These are phyloP conservation scores for Berkeleyomyces rouxiae DNA, from an alignment of 2,329 filamentous ascomycete genomes.

Conservation along the genomic window DNA sequence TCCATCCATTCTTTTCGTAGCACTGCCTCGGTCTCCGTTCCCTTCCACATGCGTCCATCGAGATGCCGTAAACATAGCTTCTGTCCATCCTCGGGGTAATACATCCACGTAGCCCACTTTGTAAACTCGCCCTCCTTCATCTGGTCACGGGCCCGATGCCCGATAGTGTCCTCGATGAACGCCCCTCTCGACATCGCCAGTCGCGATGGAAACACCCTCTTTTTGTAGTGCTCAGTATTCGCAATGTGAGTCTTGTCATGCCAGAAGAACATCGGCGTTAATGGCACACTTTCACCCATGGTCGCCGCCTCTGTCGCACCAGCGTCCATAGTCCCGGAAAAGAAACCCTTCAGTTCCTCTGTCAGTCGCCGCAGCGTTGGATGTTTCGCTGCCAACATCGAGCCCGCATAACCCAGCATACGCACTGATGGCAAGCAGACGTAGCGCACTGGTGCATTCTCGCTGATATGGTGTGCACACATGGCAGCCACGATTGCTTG, in stretches of 20 bases:
- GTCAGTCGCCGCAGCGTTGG: conserved; percentile 28
- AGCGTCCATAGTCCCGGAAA: background rate
- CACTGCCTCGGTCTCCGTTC: conserved; percentile 15
- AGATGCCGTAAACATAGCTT: conserved; percentile 32
- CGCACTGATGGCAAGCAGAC: conserved; percentile 35
- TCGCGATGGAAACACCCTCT: conserved; percentile 31
- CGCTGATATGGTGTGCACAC: conserved; percentile 20
- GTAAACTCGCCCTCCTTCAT: conserved; percentile 37
- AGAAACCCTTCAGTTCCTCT: conserved; percentile 22
- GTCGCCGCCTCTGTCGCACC: background rate
- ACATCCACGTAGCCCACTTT: conserved; percentile 40
- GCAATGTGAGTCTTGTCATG: conserved; percentile 41
- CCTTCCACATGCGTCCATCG: conserved; percentile 34
- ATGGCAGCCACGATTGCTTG: conserved; percentile 29
- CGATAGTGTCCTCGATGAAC: conserved; percentile 40
- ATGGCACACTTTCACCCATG: conserved; percentile 20
- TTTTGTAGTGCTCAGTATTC: conserved; percentile 31
- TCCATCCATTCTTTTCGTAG: background rate
- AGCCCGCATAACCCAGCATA: conserved; percentile 34
- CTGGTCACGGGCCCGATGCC: conserved; percentile 35
- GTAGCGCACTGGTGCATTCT: conserved; percentile 29
- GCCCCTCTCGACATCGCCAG: conserved; percentile 33
- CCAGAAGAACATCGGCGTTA: conserved; percentile 43
- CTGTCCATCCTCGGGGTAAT: conserved; percentile 32
- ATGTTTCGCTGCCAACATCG: conserved; percentile 28